Base-by-base conservation (phyloP, 1,284 basidiomycete genomes). In the Retiboletus flavoniger region DNA sequence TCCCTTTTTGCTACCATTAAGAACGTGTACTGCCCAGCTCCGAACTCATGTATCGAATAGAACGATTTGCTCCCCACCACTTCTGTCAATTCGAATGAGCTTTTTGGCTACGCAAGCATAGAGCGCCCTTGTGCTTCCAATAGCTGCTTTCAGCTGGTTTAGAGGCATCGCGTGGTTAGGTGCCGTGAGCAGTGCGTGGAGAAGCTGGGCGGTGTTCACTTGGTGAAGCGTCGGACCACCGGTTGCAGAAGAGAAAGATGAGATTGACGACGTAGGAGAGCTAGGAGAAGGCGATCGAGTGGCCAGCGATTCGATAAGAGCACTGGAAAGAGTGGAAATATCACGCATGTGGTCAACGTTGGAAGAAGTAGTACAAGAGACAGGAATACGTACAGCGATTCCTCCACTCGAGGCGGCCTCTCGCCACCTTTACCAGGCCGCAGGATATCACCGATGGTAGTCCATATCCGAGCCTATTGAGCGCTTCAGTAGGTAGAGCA, bases 31-130 rank as follows among this genome's bases (percentile, higher is more conserved):
- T 11, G 9, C 17, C 16, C 24, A 34, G 7, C 17, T 42, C 69
- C 63, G 82, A 44, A 81, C 21, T 44, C 51, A 60, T 47, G 31
- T 61, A 66, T 88, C 82, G 66, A 89, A 90, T 58, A 79, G 79
- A 21, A 90, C 85, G 8, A 83, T 75, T 67, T 91, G 88, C 64
- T 88, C 86, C 35, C 85, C 78, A 10, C 82, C 79, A 28, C 85
- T 81, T 45, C 89, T 75, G 49, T 91, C 87, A 58, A 91, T 89
- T 69, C 82, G 87, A 55, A 91, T 66, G 47, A 91, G 70, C 53
- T 86, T 76, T 71, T 90, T 91, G 21, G 85, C 85, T 11, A 89
- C 85, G 62, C 87, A 87, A 2, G 74, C 79, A 63, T 85, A 88
- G 7, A 87, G 65, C 10, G 83, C 78, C 49, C 81, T 75, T 16